Base-by-base conservation (phyloP, 306 rosid genomes). In the Dalbergia cochinchinensis region DNA sequence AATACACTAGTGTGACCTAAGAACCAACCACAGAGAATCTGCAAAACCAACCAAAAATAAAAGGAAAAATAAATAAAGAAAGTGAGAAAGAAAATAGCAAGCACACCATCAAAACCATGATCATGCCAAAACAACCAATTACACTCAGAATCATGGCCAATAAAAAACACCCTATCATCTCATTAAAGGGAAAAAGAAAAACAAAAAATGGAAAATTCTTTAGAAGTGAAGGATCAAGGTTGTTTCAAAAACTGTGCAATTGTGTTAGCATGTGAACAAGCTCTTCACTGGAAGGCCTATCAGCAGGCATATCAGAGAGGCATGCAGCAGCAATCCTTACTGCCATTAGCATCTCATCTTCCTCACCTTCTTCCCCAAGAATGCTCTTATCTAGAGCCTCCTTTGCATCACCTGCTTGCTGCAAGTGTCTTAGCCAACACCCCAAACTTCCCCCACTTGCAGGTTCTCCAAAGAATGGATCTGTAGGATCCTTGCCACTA, bases 231-330 rank as follows among this genome's bases (percentile, higher is more conserved):
- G 53, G 53, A 54, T 65, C 7, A 69, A 78, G 68, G 70, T 75
- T 78, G 74, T 22, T 80, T 89, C 86, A 95, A 84, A 95, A 95
- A 80, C 99, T 95, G 91, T 95, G 91, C 85, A 95, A 83, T 85
- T 95, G 99, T 80, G 99, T 95, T 83, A 95, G 92, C 97, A 95
- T 87, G 90, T 93, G 99, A 83, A 93, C 99, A 80, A 95, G 97
- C 71, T 95, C 99, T 67, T 95, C 99, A 79, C 99, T 95, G 3
- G 98, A 95, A 76, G 99, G 99, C 65, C 99, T 85, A 18, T 95
- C 96, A 4, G 94, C 91, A 60, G 99, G 94, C 90, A 76, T 78
- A 79, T 93, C 98, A 18, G 99, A 95, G 12, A 95, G 80, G 85
- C 99, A 95, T 2, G 91, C 99, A 1, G 96, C 93, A 18, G 98